Evolutionary conservation across 2,329 filamentous ascomycete genomes (phyloP), one percentile per base, ranked within the genome.

Genomic region (Cladosporium phlei): DNA sequence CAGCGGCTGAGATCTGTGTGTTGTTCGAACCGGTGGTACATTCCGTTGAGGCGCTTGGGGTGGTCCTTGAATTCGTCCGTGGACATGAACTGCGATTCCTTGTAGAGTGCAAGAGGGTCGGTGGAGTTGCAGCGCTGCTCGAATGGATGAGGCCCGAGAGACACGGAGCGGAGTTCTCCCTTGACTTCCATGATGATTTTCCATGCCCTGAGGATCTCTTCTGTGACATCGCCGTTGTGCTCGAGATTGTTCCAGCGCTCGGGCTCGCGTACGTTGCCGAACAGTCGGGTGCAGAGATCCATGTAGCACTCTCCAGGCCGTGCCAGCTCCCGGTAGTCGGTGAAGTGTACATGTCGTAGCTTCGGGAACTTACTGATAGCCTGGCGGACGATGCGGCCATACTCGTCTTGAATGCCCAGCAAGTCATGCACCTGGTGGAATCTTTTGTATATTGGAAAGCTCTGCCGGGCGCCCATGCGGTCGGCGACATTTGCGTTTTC

Each of bases 51-150:
- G 17, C 37, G 27, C 25, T 21, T 27, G 3, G 37, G 37, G 24
- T 39, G 37, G 29, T 39, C 37, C 16, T 35, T 45, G 9, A 45
- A 16, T 27, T 45, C 42, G 17, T 45, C 42, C 10, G 42, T 45
- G 16, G 42, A 34, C 14, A 45, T 16, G 24, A 45, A 45, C 27
- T 45, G 42, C 2, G 32, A 17, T 37, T 45, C 42, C 14, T 45
- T 45, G 32, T 37, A 45, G n/a, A 45, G 11, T 8, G 42, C 42
- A 6, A 45, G n/a, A 20, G 42, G 42, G 16, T 45, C 42, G 11
- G 42, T 45, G 16, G 42, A 45, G 22, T 45, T 45, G 24, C 42
- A 45, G 14, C 42, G 42, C 32, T 45, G 42, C 21, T 45, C 42
- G 32, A 45, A 45, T 14, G 42, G 42, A n/a, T 45, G 42, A 14